Base-by-base conservation (phyloP, 1,139 yeast genomes). In the Debaryomyces udenii region DNA sequence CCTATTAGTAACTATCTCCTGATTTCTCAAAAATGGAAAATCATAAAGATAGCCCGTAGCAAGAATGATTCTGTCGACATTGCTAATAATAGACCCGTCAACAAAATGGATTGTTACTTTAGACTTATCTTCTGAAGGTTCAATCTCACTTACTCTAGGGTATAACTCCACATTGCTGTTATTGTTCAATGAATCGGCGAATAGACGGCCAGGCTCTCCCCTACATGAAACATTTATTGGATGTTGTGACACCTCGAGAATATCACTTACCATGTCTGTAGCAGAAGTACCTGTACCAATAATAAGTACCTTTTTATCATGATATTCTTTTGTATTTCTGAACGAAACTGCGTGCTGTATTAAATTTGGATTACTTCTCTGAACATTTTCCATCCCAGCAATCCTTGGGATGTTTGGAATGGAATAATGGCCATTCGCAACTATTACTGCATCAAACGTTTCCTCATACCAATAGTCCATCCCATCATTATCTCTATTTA, bases 201-300 rank as follows among this genome's bases (percentile, higher is more conserved):
- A 37, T 10, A 14, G 11, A 5, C 18, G 20, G n/a, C 35, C 35
- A 4, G 34, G 34, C 16, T 37, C 35, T 7, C 35, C 9, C 17
- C 35, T 28, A 6, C 16, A 10, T 5, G 39, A 37, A 6, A 30
- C 34, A 17, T 15, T 6, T 13, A 55, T 53, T 3, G 55, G 50
- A 6, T 51, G 46, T 30, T 58, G 61, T 2, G 62, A 66, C 6
- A 61, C 60, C 1, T 71, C 70, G 16, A 62, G 49, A 10, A 71
- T 55, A 43, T 74, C 74, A 43, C 73, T 76, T 10, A 70, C 55
- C 16, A 71, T 52, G 53, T 75, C 78, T 44, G 70, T 57, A 4
- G 78, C 76, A n/a, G 72, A 67, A 1, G 74, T 64, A 18, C 74
- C 55, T 1, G 74, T 65, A 0, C 79, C 79, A 17, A 74, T 61